Conservation (phyloP, 129 eudicot species). For the Lactuca saligna region DNA sequence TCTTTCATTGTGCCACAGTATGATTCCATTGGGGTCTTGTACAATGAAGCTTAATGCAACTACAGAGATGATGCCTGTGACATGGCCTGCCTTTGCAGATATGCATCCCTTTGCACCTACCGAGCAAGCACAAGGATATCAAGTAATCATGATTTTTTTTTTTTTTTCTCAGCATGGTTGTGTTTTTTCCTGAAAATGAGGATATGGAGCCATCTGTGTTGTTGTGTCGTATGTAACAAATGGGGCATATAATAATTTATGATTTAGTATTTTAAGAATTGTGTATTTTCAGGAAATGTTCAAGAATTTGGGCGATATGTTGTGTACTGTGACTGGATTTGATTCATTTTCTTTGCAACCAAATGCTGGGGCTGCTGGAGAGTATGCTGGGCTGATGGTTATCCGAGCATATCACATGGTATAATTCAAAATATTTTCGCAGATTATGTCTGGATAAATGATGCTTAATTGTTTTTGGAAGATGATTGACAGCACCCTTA, state of each 20-base stretch:
- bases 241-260: too few relatives aligned
- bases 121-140: conserved; percentile 81
- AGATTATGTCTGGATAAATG: too few relatives aligned
- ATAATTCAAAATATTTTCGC: background rate
- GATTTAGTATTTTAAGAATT: too few relatives aligned
- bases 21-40: conserved; percentile 98
- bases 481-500: too few relatives aligned
- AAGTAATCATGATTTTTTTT: conserved; percentile 34
- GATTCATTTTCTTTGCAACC: conserved; percentile 98
- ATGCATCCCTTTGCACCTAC: conserved; percentile 96
- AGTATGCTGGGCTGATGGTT: conserved; percentile 96
- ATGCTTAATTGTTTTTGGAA: too few relatives aligned
- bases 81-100: conserved; percentile 85
- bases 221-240: too few relatives aligned
- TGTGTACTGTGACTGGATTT: conserved; percentile 88
- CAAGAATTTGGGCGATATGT: conserved; percentile 71
- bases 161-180: too few relatives aligned
- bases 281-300: conserved; percentile 70
- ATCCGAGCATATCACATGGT: conserved; percentile 98
- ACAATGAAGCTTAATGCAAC: conserved; percentile 99
- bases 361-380: conserved; percentile 98
- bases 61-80: conserved; percentile 98
- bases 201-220: too few relatives aligned
- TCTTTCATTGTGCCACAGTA: conserved; percentile 95
- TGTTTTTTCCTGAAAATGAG: too few relatives aligned